Evolutionary conservation across 129 eudicot species (phyloP).

Genomic region (Arctium minus): DNA sequence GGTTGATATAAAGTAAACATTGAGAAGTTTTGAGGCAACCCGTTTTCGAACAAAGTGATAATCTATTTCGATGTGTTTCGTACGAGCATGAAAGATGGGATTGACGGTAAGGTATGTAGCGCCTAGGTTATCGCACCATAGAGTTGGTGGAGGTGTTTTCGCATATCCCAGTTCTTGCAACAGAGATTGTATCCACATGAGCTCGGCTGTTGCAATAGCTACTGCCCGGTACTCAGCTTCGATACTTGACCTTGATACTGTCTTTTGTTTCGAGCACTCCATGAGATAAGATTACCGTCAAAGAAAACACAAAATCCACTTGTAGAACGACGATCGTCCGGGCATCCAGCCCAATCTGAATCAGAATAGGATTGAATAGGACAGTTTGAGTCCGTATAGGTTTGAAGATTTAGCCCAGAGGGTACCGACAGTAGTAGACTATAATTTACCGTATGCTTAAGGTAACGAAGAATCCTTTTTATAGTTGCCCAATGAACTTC

Average conservation of each 20-base stretch:
- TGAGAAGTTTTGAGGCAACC: not conserved
- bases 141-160: not conserved
- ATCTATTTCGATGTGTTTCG: not conserved
- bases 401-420: no score
- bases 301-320: no score
- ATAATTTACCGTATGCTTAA: not conserved
- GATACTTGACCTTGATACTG: not conserved
- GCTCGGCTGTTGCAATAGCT: not conserved
- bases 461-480: not conserved
- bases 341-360: no score
- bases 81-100: not conserved
- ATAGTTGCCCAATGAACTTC: not conserved
- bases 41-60: not conserved
- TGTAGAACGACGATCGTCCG: no score
- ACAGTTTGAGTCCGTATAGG: no score
- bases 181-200: not conserved
- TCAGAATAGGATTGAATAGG: no score
- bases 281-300: no score
- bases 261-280: not conserved
- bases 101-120: not conserved
- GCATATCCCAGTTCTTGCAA: not conserved
- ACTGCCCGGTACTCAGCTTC: not conserved
- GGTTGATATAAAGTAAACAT: not conserved
- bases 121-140: not conserved
- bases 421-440: no score